These are phyloP conservation scores for Filobasidium floriforme DNA, from an alignment of 768 basidiomycete genomes.

Conservation along the genomic window DNA sequence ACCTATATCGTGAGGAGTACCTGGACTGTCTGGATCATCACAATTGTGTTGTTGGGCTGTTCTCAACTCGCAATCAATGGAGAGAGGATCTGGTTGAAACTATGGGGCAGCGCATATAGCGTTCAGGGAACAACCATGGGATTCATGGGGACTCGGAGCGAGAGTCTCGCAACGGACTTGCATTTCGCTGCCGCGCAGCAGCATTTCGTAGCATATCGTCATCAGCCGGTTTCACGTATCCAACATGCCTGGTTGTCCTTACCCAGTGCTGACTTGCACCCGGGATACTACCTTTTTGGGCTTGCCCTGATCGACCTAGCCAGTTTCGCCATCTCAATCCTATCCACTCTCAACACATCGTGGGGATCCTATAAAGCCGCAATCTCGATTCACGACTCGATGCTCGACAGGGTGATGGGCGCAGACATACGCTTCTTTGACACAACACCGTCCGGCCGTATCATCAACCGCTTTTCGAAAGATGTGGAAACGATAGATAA, in stretches of 20 bases:
- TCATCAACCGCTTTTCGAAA: constrained; percentile 55
- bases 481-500: constrained; percentile 83
- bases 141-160: too few relatives aligned
- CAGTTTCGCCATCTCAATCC: constrained; percentile 1
- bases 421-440: constrained; percentile 40
- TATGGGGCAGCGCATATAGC: constrained; percentile 58
- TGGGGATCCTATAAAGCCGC: constrained; percentile 20
- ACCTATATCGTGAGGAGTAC: constrained; percentile 47
- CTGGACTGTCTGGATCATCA: constrained; percentile 36
- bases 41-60: constrained; percentile 51
- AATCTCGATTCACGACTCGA: constrained; percentile 31
- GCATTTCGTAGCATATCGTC: too few relatives aligned
- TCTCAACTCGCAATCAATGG: constrained; percentile 31
- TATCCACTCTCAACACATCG: constrained; percentile 8
- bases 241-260: neutral
- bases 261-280: constrained; percentile 15
- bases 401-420: constrained; percentile 24
- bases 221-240: too few relatives aligned
- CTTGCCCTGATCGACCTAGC: constrained; percentile 5
- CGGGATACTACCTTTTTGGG: constrained; percentile 13
- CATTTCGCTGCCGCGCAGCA: too few relatives aligned
- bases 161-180: too few relatives aligned
- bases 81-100: constrained; percentile 59
- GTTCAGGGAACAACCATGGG: neutral
- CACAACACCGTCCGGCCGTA: constrained; percentile 54